Base-by-base conservation (phyloP, 345 rosid species). In the Litchi chinensis region DNA sequence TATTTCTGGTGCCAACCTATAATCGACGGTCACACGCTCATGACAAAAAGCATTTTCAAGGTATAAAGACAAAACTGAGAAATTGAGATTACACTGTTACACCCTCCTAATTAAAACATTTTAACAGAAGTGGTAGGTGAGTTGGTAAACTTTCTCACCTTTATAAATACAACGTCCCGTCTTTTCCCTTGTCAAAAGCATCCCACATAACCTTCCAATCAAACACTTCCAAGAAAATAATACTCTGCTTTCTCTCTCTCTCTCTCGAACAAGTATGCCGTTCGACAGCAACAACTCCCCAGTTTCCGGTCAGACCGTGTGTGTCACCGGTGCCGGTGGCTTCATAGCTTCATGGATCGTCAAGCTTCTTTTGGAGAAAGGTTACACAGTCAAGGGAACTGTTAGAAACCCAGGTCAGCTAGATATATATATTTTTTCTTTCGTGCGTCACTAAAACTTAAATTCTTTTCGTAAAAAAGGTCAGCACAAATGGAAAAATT, bases 321-420 rank as follows among this genome's bases (percentile, higher is more conserved):
- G 99, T 77, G 98, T 96, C 85, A 96, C 99, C 82, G 99, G 99
- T 62, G 98, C 99, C 43, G 99, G 93, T 11, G 99, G 99, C 77
- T 96, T 91, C 83, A 96, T 96, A 69, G 99, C 97, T 48, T 96
- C 99, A 15, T 96, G 99, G 99, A 88, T 93, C 8, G 98, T 96
- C 68, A 96, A 94, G 76, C 86, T 91, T 21, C 94, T 94, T 21
- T 82, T 96, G 5, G 95, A 96, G 50, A 85, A 80, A 71, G 99
- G 98, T 67, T 96, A 96, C 85, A 70, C 88, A 40, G 97, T 96
- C 9, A 85, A 82, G 83, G 99, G 99, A 80, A 94, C 99, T 41
- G 89, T 89, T 65, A 83, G 99, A 54, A 96, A 94, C 81, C 97
- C 98, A 71, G 97, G 97, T 93, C 11, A 60, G 65, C 9, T 18